Evolutionary conservation across 23 red algal species (phyloP).

Genomic region (Gracilaria domingensis): DNA sequence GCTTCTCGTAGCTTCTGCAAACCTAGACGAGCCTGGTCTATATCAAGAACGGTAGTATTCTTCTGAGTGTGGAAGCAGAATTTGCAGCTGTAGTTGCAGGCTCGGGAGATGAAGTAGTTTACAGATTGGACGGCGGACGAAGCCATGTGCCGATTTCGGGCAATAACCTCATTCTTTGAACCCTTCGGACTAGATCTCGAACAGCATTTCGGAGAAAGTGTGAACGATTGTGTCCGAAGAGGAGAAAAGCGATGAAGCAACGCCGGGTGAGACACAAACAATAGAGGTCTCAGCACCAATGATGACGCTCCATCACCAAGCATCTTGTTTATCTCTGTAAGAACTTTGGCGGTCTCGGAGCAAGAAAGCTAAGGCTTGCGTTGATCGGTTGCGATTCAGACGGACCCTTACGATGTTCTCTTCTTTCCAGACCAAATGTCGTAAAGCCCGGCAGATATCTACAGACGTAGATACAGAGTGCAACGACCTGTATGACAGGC

Average conservation of each 20-base stretch:
- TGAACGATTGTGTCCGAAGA: neutral
- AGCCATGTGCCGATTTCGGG: neutral
- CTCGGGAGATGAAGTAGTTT: conserved; percentile 6
- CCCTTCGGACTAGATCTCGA: neutral
- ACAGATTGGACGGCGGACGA: neutral
- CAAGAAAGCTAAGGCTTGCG: neutral
- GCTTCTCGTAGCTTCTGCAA: neutral
- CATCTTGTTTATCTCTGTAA: neutral
- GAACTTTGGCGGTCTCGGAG: neutral
- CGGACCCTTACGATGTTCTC: neutral
- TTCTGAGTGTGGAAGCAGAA: conserved; percentile 18
- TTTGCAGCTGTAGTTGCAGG: conserved; percentile 11
- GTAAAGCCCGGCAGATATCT: too few species aligned
- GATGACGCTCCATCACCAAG: neutral
- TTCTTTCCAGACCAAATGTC: too few species aligned
- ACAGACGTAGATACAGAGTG: too few species aligned
- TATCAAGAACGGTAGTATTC: neutral
- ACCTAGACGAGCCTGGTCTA: neutral
- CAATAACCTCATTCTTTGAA: neutral
- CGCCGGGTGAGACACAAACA: neutral
- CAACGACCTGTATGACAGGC: too few species aligned
- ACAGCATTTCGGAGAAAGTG: neutral
- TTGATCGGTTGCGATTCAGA: neutral
- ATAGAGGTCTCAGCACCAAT: neutral
- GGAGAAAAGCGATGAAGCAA: neutral